These are phyloP conservation scores for Pyrenochaeta sp. DNA, from an alignment of 2,329 filamentous ascomycete genomes.

Conservation along the genomic window DNA sequence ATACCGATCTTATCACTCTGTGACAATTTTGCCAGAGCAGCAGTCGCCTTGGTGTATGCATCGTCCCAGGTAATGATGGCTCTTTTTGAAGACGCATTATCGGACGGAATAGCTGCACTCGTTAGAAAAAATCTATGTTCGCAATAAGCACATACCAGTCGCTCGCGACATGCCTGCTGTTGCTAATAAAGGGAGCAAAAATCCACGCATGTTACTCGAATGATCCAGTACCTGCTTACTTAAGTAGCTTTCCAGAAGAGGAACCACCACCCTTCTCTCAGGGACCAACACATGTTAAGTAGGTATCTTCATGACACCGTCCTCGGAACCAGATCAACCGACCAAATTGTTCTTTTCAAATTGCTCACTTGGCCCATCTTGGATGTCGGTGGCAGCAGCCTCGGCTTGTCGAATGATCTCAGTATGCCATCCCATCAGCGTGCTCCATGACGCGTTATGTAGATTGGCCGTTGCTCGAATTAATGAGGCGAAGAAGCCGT, in stretches of 20 bases:
- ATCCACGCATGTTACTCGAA: slow-evolving; percentile 32
- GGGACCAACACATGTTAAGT: slow-evolving; percentile 30
- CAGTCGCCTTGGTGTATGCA: slow-evolving; percentile 50
- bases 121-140: slow-evolving; percentile 8
- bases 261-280: slow-evolving; percentile 1
- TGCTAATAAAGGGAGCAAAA: slow-evolving; percentile 31
- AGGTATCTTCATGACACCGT: slow-evolving; percentile 4
- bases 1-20: slow-evolving; percentile 51
- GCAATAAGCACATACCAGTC: slow-evolving; percentile 21
- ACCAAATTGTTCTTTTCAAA: slow-evolving; percentile 17
- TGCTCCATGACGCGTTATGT: slow-evolving; percentile 21
- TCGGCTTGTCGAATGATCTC: slow-evolving; percentile 6
- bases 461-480: slow-evolving; percentile 34
- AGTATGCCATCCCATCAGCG: slow-evolving; percentile 6
- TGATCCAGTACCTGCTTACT: not conserved
- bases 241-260: no score
- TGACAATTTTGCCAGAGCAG: slow-evolving; percentile 50
- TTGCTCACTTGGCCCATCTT: slow-evolving; percentile 30
- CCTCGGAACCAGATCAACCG: slow-evolving; percentile 8
- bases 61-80: slow-evolving; percentile 45
- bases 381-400: slow-evolving; percentile 6
- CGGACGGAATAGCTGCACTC: slow-evolving; percentile 28
- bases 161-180: slow-evolving; percentile 27
- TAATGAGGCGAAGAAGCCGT: slow-evolving; percentile 31
- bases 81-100: slow-evolving; percentile 25